These are phyloP conservation scores for Alternaria brassicae DNA, from an alignment of 2,329 filamentous ascomycete species.

Conservation along the genomic window DNA sequence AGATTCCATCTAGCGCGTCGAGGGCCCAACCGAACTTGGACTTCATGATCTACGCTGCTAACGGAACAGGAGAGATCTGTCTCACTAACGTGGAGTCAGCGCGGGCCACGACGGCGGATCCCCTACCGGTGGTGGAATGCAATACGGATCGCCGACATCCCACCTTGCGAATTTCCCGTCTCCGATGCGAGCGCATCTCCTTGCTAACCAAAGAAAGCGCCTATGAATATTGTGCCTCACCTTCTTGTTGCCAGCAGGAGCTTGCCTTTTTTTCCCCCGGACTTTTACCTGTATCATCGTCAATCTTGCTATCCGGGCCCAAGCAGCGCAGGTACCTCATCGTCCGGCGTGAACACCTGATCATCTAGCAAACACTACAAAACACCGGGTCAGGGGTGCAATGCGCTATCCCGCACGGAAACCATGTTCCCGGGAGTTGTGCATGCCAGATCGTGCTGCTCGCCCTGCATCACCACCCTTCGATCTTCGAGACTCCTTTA, in stretches of 20 bases:
- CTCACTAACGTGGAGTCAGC: not conserved
- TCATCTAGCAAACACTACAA: conserved; percentile 1
- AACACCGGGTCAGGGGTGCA: conserved; percentile 2
- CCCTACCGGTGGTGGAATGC: not conserved
- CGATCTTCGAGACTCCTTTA: not conserved
- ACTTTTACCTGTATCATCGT: not conserved
- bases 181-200: not conserved
- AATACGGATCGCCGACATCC: not conserved
- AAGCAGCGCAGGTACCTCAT: not conserved
- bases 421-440: not conserved
- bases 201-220: not conserved
- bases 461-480: not conserved
- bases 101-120: not conserved
- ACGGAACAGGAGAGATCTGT: not conserved
- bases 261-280: not conserved
- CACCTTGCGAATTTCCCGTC: not conserved
- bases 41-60: not conserved
- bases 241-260: not conserved
- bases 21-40: not conserved
- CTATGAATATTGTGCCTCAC: not conserved
- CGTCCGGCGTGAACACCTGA: not conserved
- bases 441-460: not conserved
- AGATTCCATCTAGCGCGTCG: not conserved
- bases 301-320: not conserved
- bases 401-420: not conserved